Evolutionary conservation across 495 filamentous ascomycete species (phyloP), one percentile per base, ranked within the genome.

Genomic region (Aspergillus mulundensis): DNA sequence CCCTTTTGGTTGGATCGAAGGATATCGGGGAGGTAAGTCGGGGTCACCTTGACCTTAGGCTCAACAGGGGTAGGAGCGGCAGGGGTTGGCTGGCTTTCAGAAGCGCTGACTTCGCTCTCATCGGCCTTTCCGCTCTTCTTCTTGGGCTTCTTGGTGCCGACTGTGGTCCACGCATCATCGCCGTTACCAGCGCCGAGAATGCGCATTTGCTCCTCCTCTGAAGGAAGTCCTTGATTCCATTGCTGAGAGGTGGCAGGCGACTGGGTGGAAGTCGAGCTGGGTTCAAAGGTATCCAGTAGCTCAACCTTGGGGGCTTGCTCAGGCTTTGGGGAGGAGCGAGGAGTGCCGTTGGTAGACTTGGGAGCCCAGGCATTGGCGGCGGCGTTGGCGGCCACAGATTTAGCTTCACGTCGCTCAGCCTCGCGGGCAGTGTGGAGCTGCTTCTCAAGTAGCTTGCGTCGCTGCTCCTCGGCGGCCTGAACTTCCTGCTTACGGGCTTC

Each of bases 121-220:
- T 75, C 69, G 23, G 61, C 64, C 61, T 73, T 77, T 39, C 65
- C 65, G 38, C 64, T 57, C 65, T 77, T 76, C 70, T 76, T 82
- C 72, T 84, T 84, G 66, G 72, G 67, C 56, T 74, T 77, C 71
- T 93, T 92, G 58, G 83, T 88, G 47, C 81, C 77, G 47, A 93
- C 88, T 19, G 87, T 90, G 56, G 76, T 89, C 88, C 89, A 91
- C 30, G 81, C 82, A 53, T 86, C 82, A 12, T 83, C 79, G 19
- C 73, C 74, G 20, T 71, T 71, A 61, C 84, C 74, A 41, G 81
- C 80, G 25, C 72, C 80, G 25, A 89, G 73, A 59, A 87, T 74
- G 67, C 86, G 80, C 71, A 94, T 72, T 73, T 95, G 90, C 70
- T 94, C 90, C 65, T 96, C 90, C 70, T 95, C 90, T 0, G 89